Evolutionary conservation across 345 rosid genomes (phyloP).

Genomic region (Eucalyptus pumila): DNA sequence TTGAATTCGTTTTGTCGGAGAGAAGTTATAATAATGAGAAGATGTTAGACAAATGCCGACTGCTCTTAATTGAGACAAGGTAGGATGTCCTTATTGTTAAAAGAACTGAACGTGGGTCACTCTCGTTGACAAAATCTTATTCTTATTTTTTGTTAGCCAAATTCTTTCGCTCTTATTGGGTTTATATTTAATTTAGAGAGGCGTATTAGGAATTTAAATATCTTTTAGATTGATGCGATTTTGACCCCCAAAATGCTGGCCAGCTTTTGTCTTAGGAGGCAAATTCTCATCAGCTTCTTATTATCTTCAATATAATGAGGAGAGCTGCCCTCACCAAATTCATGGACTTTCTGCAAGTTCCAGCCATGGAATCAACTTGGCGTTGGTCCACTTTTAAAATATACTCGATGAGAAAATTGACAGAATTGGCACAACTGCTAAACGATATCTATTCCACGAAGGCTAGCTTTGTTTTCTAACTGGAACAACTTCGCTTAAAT

Average conservation of each 20-base stretch:
- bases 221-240: neutral
- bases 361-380: neutral
- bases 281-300: slow-evolving; percentile 2
- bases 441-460: neutral
- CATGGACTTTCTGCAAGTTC: neutral
- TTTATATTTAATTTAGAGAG: neutral
- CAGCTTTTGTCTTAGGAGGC: slow-evolving; percentile 30
- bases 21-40: neutral
- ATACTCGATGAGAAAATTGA: neutral
- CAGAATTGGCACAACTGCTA: neutral
- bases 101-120: slow-evolving; percentile 20
- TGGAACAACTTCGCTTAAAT: neutral
- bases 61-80: slow-evolving; percentile 8
- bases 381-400: neutral
- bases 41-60: slow-evolving; percentile 4
- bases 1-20: neutral
- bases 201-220: neutral
- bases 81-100: neutral
- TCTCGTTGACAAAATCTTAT: slow-evolving; percentile 13
- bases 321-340: slow-evolving; percentile 1
- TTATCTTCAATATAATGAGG: neutral
- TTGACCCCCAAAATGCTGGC: slow-evolving; percentile 25
- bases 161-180: slow-evolving; percentile 1
- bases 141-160: neutral
- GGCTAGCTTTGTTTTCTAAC: neutral